Evolutionary conservation across 1,284 basidiomycete genomes (phyloP).

Genomic region (Amylostereum areolatum): DNA sequence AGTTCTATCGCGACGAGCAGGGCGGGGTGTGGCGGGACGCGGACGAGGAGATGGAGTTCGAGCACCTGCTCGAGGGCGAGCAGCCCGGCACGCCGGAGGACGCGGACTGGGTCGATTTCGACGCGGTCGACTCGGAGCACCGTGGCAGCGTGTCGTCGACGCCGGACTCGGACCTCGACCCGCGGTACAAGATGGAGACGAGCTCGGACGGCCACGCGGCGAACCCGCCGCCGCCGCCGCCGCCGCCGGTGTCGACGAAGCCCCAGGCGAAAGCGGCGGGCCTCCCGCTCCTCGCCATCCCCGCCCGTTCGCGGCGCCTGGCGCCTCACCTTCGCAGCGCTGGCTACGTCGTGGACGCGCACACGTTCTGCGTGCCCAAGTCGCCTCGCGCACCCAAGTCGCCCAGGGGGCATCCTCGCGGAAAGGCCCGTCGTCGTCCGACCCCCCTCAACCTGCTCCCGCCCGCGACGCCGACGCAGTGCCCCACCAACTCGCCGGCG

Average conservation of each 20-base stretch:
- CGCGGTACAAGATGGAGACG: not conserved
- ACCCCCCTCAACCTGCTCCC: conserved; percentile 36
- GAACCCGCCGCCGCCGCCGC: not conserved
- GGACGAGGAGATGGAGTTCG: conserved; percentile 64
- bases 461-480: conserved; percentile 7
- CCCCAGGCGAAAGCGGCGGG: not conserved
- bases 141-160: not conserved
- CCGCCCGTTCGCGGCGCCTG: conserved; percentile 26
- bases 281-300: conserved; percentile 2
- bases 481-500: conserved; percentile 1
- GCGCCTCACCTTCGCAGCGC: conserved; percentile 37
- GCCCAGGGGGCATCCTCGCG: conserved; percentile 20
- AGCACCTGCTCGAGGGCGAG: conserved; percentile 43
- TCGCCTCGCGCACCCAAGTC: conserved; percentile 6
- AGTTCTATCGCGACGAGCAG: conserved; percentile 50
- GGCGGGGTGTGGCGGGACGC: conserved; percentile 67
- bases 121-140: not conserved
- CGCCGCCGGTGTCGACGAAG: not conserved
- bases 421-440: conserved; percentile 34
- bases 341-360: conserved; percentile 31
- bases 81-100: not conserved
- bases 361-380: conserved; percentile 24
- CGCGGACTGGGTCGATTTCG: not conserved
- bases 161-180: not conserved
- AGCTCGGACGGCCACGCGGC: not conserved